These are phyloP conservation scores for Gossypium schwendimanii DNA, from an alignment of 441 rosid genomes.

Conservation along the genomic window DNA sequence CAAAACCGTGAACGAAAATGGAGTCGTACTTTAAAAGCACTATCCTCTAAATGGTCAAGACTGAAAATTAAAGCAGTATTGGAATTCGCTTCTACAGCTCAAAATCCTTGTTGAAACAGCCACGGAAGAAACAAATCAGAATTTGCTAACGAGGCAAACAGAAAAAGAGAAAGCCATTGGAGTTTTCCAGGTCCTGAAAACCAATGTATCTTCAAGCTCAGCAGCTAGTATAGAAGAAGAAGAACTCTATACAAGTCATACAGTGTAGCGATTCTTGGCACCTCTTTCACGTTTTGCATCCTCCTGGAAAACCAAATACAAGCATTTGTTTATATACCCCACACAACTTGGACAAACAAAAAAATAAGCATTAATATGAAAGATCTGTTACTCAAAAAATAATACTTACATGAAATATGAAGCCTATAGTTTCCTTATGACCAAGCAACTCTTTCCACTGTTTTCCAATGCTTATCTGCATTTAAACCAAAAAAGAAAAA, in stretches of 20 bases:
- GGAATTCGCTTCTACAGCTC: neutral
- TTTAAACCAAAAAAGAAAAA: neutral
- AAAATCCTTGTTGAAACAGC: neutral
- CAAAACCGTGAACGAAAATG: neutral
- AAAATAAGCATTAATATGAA: neutral
- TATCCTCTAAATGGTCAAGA: neutral
- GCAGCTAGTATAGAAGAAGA: too few species aligned
- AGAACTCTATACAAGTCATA: slow-evolving; percentile 12
- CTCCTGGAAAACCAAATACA: slow-evolving; percentile 27
- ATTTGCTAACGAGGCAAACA: too few species aligned
- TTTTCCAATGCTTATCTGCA: slow-evolving; percentile 74
- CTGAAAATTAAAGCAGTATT: neutral
- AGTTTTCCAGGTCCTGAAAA: neutral
- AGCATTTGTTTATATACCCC: neutral
- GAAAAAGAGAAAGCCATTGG: neutral
- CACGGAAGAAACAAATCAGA: neutral
- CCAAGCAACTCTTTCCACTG: slow-evolving; percentile 82
- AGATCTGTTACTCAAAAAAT: neutral
- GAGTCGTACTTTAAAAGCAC: neutral
- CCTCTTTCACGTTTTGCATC: slow-evolving; percentile 37
- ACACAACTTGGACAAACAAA: neutral
- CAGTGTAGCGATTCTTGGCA: slow-evolving; percentile 40
- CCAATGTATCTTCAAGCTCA: neutral
- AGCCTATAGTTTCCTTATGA: slow-evolving; percentile 53
- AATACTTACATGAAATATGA: slow-evolving; percentile 63